Base-by-base conservation (phyloP, 176 grass and related monocot species). In the Eragrostis nindensis region DNA sequence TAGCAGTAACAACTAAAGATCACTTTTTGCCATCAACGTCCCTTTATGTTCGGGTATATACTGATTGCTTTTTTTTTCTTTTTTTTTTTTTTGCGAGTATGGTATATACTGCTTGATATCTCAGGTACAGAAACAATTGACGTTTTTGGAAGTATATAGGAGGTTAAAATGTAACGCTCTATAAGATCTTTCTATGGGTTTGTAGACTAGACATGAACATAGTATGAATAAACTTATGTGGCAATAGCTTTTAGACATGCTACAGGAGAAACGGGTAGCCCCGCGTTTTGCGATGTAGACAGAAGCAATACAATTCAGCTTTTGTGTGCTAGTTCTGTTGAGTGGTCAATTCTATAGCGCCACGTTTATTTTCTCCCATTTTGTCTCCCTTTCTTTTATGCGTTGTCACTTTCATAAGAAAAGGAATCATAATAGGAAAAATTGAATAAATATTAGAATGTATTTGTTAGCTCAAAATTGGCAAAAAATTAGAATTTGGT, bases 311-410 rank as follows among this genome's bases (percentile, higher is more conserved):
- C 42, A 39, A n/a, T 16, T 27, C 50, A 75, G 22, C 22, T n/a
- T n/a, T 77, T 78, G 2, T 83, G 68, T 71, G 83, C 14, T 25
- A 17, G 15, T 62, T 70, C 36, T 16, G n/a, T 78, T 15, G 42
- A 62, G 54, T 21, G 14, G 66, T 78, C 82, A 42, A 85, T 78
- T 85, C 11, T 9, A 30, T 40, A 9, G 15, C 19, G 10, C 17
- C 73, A 68, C 64, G 12, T 40, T 21, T 36, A 46, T 61, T 47
- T 70, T 19, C 66, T 70, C 25, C 41, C 52, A 19, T 77, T 84
- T 77, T 77, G 73, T 43, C 30, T 24, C 22, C 71, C 26, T n/a
- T 1, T 56, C n/a, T 50, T 16, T 0, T 19, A 50, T 18, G 29
- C 5, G 42, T 8, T 54, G 54, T 76, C 78, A 32, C 43, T 87